Evolutionary conservation across 1,284 basidiomycete species (phyloP).

Genomic region (Marasmius tenuissimus): DNA sequence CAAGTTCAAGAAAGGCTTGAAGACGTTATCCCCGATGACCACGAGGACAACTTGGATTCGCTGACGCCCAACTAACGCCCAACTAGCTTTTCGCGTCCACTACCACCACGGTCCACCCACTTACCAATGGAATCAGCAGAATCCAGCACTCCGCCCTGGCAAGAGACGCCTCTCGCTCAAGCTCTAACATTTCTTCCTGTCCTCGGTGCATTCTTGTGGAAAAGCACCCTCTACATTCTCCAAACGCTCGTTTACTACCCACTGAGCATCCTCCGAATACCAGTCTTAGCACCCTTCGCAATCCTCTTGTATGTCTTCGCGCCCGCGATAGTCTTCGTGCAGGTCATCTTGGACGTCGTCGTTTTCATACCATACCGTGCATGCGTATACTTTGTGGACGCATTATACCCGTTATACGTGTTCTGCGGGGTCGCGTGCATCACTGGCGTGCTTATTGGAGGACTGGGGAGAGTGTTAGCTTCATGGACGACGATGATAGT

Average conservation of each 20-base stretch:
- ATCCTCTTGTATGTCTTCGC: conserved; percentile 48
- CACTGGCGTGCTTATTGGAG: conserved; percentile 48
- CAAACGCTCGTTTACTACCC: conserved; percentile 11
- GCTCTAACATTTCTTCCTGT: neutral
- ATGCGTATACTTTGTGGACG: conserved; percentile 38
- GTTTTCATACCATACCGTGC: conserved; percentile 47
- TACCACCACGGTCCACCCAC: neutral
- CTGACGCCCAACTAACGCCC: neutral
- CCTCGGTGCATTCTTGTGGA: neutral
- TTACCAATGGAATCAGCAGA: neutral
- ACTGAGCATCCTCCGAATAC: conserved; percentile 23
- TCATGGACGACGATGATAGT: neutral
- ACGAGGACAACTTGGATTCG: neutral
- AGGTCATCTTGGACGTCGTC: conserved; percentile 42
- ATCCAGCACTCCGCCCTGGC: neutral
- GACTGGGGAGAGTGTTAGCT: conserved; percentile 28
- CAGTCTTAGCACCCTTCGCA: conserved; percentile 31
- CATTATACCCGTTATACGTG: conserved; percentile 61
- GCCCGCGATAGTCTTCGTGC: conserved; percentile 44
- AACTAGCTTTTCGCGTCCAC: neutral
- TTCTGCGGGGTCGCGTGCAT: conserved; percentile 60
- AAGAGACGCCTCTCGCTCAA: conserved; percentile 1
- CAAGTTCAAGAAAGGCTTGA: no score
- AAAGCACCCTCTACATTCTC: neutral
- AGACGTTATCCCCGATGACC: no score